Conservation (phyloP, 78 protist species). For the Goniomonas avonlea region DNA sequence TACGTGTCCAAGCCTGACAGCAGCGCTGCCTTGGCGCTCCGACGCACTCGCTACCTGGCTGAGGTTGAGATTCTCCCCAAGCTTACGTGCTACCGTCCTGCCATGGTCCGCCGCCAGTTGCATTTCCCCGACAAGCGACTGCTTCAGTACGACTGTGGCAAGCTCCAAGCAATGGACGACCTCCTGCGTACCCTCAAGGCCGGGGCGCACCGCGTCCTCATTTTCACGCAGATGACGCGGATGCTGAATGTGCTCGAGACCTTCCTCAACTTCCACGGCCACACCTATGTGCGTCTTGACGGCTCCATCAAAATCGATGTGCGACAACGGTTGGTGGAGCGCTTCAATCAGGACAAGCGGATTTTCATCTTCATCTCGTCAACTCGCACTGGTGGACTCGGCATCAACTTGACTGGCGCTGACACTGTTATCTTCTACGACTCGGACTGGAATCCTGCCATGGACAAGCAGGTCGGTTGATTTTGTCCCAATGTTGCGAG, state of each 20-base stretch:
- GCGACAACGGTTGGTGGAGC: constrained; percentile 74
- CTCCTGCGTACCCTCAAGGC: constrained; percentile 44
- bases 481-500: constrained; percentile 12
- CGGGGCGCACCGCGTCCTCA: constrained; percentile 58
- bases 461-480: constrained; percentile 61
- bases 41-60: too few species aligned
- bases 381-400: constrained; percentile 92
- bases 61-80: too few species aligned
- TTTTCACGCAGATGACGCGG: constrained; percentile 53
- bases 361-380: constrained; percentile 79
- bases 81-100: constrained; percentile 1
- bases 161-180: constrained; percentile 55
- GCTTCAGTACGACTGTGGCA: constrained; percentile 90
- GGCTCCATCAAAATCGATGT: constrained; percentile 79
- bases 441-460: constrained; percentile 71
- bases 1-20: not conserved
- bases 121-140: constrained; percentile 82
- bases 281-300: constrained; percentile 84
- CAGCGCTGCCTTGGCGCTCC: too few species aligned
- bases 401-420: constrained; percentile 93
- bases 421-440: constrained; percentile 95
- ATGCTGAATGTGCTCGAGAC: constrained; percentile 88
- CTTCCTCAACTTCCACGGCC: constrained; percentile 65
- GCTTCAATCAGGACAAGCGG: constrained; percentile 65
- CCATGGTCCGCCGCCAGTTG: constrained; percentile 20